Evolutionary conservation across 164 flowering plant species (phyloP), one percentile per base, ranked within the genome.

Genomic region (Kalanchoe fedtschenkoi): DNA sequence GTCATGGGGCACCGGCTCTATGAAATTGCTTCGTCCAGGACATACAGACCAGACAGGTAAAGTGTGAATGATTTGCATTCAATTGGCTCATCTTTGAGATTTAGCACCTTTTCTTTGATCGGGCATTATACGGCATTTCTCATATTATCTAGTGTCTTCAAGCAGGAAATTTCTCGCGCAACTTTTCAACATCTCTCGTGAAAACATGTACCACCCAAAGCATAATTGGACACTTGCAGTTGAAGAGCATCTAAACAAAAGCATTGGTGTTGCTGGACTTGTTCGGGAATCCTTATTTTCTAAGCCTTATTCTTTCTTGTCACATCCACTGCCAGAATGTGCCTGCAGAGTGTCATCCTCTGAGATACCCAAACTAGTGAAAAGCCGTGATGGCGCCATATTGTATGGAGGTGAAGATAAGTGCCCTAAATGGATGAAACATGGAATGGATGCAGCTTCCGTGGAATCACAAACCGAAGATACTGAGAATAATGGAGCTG

Each of bases 31-130:
- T 76, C 91, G 56, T 76, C 78, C 39, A 80, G 90, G 73, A 95
- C 99, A 46, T 95, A 87, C 72, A 81, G 97, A 69, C 99, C 96
- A 43, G 88, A 95, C 87, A 95, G 99, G 99, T 95, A 81, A 72
- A 41, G 19, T 46, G 10, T n/a, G 11, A 43, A 26, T 26, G 43
- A 21, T 41, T 29, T 41, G 5, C 2, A 30, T n/a, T n/a, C n/a
- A n/a, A n/a, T n/a, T 30, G 34, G 37, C 15, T 61, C 26, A 22
- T 9, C 15, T 19, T 60, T 35, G n/a, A 21, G 19, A 15, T 60
- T 21, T 17, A 47, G 26, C 24, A 35, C 47, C 16, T n/a, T n/a
- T n/a, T n/a, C n/a, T n/a, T 14, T 8, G 17, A 34, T 42, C 41
- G 11, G 19, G 19, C 60, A 60, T 46, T 9, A 19, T 56, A 42